phyloP scores from a whole-genome alignment of 305 asterid genomes.

The Nicotiana rustica region DNA sequence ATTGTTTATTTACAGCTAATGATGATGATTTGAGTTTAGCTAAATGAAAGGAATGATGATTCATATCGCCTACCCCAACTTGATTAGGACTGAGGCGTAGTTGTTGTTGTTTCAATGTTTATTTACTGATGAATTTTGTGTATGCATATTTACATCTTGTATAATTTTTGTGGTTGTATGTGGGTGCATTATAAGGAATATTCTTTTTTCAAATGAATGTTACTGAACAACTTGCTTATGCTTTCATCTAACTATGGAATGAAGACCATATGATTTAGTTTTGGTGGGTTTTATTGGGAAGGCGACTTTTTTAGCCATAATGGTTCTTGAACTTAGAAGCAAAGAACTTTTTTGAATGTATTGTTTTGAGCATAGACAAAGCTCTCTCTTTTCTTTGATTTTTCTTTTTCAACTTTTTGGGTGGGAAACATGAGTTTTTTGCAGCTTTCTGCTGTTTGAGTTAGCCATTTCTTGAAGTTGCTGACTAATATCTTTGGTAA shows the following conservation, averaged over 20 bases:
- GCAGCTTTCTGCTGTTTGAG: not conserved
- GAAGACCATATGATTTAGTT: not conserved
- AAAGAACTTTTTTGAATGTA: not conserved
- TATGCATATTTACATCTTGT: conserved; percentile 3
- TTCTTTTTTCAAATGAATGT: not conserved
- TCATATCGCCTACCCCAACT: too few species aligned
- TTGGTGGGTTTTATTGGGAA: not conserved
- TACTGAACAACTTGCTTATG: not conserved
- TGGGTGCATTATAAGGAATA: not conserved
- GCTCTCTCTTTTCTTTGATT: not conserved
- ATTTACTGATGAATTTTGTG: not conserved
- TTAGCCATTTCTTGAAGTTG: not conserved
- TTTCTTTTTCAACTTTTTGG: not conserved
- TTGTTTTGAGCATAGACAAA: not conserved
- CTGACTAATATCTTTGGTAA: conserved; percentile 11
- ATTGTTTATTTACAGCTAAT: not conserved
- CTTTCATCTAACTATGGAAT: not conserved
- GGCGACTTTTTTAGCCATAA: not conserved
- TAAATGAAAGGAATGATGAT: too few species aligned
- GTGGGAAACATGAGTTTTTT: not conserved
- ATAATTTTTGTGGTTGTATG: not conserved
- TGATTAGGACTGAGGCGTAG: too few species aligned
- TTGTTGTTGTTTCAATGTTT: too few species aligned
- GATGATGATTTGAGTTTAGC: too few species aligned
- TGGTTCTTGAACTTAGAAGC: not conserved